Evolutionary conservation across 2,329 filamentous ascomycete genomes (phyloP).

Genomic region (Xylaria sp.): DNA sequence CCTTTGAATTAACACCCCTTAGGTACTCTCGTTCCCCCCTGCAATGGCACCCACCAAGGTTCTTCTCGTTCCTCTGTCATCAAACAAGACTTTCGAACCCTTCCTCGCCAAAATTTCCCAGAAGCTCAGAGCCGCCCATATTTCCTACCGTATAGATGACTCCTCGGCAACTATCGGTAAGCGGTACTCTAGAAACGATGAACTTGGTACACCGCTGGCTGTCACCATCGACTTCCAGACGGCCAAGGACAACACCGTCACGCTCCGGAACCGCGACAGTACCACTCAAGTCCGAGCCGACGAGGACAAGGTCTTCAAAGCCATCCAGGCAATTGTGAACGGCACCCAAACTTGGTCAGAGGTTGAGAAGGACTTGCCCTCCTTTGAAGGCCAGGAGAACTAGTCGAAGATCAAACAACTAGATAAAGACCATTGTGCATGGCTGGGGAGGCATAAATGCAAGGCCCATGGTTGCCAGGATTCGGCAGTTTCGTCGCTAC

Average conservation of each 20-base stretch:
- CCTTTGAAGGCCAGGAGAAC: slow-evolving; percentile 76
- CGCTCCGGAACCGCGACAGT: slow-evolving; percentile 86
- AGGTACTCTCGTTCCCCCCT: slow-evolving; percentile 73
- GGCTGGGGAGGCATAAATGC: not conserved
- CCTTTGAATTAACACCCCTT: slow-evolving; percentile 12
- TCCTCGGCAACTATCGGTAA: slow-evolving; percentile 92
- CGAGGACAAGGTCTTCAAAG: slow-evolving; percentile 77
- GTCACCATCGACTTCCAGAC: slow-evolving; percentile 97
- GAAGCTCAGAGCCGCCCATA: slow-evolving; percentile 72
- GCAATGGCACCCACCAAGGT: slow-evolving; percentile 93
- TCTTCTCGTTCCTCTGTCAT: slow-evolving; percentile 85
- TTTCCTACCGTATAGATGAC: slow-evolving; percentile 87
- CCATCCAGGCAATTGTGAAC: slow-evolving; percentile 57
- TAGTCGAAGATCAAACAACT: not conserved
- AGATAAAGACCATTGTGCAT: not conserved
- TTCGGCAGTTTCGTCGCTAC: not conserved
- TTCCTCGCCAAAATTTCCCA: slow-evolving; percentile 72
- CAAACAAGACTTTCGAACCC: slow-evolving; percentile 79
- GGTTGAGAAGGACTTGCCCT: slow-evolving; percentile 75
- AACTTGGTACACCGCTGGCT: slow-evolving; percentile 90
- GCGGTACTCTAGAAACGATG: slow-evolving; percentile 92
- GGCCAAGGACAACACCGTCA: slow-evolving; percentile 82
- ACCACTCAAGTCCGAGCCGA: slow-evolving; percentile 87
- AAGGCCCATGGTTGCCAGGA: not conserved
- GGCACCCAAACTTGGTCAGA: slow-evolving; percentile 65